A percentile compares a stretch with the other conserved stretches of the same genome.
Evolutionary conservation across 2,329 filamentous ascomycete species (phyloP).

Genomic region (Hirsutella minnesotensis): DNA sequence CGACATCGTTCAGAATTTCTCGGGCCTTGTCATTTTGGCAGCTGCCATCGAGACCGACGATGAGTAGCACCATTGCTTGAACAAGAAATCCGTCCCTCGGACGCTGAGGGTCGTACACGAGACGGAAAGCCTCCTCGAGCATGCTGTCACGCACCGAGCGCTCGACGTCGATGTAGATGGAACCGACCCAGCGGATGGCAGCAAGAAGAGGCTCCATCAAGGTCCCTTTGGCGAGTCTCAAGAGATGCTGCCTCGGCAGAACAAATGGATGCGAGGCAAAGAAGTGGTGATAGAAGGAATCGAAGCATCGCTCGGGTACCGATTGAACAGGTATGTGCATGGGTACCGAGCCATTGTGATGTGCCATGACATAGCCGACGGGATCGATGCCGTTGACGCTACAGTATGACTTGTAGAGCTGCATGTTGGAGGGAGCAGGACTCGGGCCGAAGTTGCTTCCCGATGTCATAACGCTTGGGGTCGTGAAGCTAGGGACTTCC

Average conservation of each 20-base stretch:
- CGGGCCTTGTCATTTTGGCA: constrained; percentile 59
- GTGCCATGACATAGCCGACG: constrained; percentile 7
- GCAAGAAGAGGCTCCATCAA: constrained; percentile 37
- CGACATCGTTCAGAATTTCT: constrained; percentile 53
- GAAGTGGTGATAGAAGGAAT: constrained; percentile 48
- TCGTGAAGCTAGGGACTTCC: constrained; percentile 3
- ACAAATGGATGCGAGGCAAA: constrained; percentile 46
- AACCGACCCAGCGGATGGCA: constrained; percentile 44
- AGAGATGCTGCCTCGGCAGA: constrained; percentile 38
- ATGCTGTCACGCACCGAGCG: constrained; percentile 31
- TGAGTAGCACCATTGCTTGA: constrained; percentile 65
- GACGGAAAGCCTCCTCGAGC: constrained; percentile 45
- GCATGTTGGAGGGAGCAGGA: constrained; percentile 16
- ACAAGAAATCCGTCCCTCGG: constrained; percentile 51
- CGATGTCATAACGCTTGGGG: constrained; percentile 6
- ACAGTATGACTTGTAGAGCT: constrained; percentile 26
- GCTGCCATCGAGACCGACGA: constrained; percentile 67
- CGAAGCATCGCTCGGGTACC: constrained; percentile 40
- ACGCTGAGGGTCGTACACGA: constrained; percentile 33
- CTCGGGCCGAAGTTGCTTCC: constrained; percentile 10
- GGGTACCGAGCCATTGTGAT: constrained; percentile 7
- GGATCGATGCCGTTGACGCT: constrained; percentile 14
- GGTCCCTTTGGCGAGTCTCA: constrained; percentile 34
- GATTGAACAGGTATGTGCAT: constrained; percentile 16
- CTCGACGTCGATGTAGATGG: constrained; percentile 39